Evolutionary conservation across 2,329 filamentous ascomycete species (phyloP).

Genomic region (Pleomassaria siparia): DNA sequence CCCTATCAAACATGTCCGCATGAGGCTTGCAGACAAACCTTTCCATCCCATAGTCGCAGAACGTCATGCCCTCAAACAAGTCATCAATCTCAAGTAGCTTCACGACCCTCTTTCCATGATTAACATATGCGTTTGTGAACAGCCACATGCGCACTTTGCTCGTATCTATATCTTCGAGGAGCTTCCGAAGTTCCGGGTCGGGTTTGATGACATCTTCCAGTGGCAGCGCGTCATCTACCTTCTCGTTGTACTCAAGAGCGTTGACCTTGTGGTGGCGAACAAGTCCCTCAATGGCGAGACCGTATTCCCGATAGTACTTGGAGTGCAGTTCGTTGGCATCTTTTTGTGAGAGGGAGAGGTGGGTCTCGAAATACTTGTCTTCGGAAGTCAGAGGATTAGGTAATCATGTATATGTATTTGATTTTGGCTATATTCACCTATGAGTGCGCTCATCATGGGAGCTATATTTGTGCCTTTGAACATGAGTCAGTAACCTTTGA

Average conservation of each 20-base stretch:
- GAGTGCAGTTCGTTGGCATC: conserved; percentile 85
- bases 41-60: conserved; percentile 78
- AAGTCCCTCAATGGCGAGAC: conserved; percentile 93
- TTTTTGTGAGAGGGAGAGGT: conserved; percentile 71
- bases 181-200: conserved; percentile 68
- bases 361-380: conserved; percentile 64
- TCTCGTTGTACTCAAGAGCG: conserved; percentile 87
- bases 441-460: conserved; percentile 83
- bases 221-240: conserved; percentile 93
- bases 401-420: neutral
- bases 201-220: conserved; percentile 82
- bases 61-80: conserved; percentile 92
- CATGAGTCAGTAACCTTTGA: conserved; percentile 15
- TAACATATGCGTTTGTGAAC: conserved; percentile 94
- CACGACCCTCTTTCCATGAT: conserved; percentile 80
- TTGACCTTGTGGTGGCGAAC: conserved; percentile 94
- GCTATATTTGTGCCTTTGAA: conserved; percentile 74
- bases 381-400: neutral
- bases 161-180: conserved; percentile 81
- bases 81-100: conserved; percentile 80
- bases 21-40: conserved; percentile 87
- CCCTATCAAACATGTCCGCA: conserved; percentile 80
- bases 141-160: conserved; percentile 88
- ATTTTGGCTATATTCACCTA: conserved; percentile 47
- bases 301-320: conserved; percentile 94